Base-by-base conservation (phyloP, 805 yeast species). In the Candida ovalis region DNA sequence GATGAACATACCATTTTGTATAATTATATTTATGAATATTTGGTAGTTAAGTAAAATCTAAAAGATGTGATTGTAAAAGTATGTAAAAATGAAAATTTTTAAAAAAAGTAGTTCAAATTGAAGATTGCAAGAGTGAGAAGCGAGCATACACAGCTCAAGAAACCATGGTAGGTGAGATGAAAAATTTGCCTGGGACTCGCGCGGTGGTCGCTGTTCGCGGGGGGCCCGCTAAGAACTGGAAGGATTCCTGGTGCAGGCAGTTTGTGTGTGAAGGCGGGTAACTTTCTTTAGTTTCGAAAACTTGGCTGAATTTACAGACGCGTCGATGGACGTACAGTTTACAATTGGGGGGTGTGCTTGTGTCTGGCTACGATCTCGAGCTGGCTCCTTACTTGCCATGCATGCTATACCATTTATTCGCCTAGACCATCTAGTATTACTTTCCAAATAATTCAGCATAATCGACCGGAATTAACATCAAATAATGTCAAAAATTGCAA, bases 1-100 rank as follows among this genome's bases (percentile, higher is more conserved):
- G 19, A 23, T 33, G 19, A 32, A 52, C 56, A 44, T 53, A 53
- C 56, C 56, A 53, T 53, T 51, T 51, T 53, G 52, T 45, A 43
- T 41, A 35, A 50, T 28, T 50, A 40, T 45, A 13, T 45, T 25
- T 42, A 42, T 45, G 33, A 38, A 28, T 43, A 42, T 39, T 17
- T 33, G 39, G 8, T 39, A 39, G 17, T 15, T 30, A 19, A 32
- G 32, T 27, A 45, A 25, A 9, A 15, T 3, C 4, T 10, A 10
- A 6, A 13, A 21, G 19, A 32, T 23, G 22, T 15, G 22, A 27
- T 32, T 18, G 15, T 4, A 43, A 38, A 32, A 44, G 44, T 35
- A 21, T 41, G 25, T 38, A 45, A 42, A 39, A 32, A 42, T 42
- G 44, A 42, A 42, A 42, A 42, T 22, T 42, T 42, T 42, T 42